Base-by-base conservation (phyloP, 306 rosid genomes). In the Cotoneaster glaucophyllus region DNA sequence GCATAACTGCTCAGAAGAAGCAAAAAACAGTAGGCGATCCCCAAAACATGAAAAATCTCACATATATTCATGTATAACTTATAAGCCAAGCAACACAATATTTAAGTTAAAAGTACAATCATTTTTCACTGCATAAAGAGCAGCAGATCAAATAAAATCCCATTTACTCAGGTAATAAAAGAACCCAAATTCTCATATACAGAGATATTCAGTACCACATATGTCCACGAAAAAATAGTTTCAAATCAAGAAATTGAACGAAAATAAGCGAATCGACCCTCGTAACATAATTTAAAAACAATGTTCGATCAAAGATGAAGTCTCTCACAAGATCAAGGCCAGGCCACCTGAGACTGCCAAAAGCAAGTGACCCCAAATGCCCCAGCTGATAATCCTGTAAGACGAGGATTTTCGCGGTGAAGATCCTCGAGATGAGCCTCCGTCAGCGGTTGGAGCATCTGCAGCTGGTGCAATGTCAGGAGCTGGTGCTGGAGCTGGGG, bases 401-500 rank as follows among this genome's bases (percentile, higher is more conserved):
- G 97, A 84, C 73, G 88, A 86, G 28, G 98, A 89, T 56, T 66
- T 80, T 22, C 69, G 75, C n/a, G 75, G 88, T 18, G 88, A 74
- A 41, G 91, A 80, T 31, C 82, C 74, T 31, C 96, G 87, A 41
- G 97, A 91, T 4, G 73, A 84, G 77, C 75, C 87, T 14, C 62
- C 54, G 24, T 53, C 68, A 21, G 70, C 80, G 28, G 73, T 53
- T 14, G 96, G 97, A 79, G 90, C 53, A 82, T 95, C 99, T 9
- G 97, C 97, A 29, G 84, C 92, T 0, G 99, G 97, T 2, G 93
- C 86, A 57, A 78, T 31, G 0, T 80, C 87, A 0, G 97, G 97
- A 58, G 92, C 82, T 0, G 97, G 99, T 15, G 94, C 92, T 48
- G 97, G 99, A n/a, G 97, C 97, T 0, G 91, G 82, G 0, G 84